Percentiles rank a stretch among this genome's conserved stretches.
phyloP scores from a whole-genome alignment of 2,329 filamentous ascomycete species.

The Cryoendolithus antarcticus region DNA sequence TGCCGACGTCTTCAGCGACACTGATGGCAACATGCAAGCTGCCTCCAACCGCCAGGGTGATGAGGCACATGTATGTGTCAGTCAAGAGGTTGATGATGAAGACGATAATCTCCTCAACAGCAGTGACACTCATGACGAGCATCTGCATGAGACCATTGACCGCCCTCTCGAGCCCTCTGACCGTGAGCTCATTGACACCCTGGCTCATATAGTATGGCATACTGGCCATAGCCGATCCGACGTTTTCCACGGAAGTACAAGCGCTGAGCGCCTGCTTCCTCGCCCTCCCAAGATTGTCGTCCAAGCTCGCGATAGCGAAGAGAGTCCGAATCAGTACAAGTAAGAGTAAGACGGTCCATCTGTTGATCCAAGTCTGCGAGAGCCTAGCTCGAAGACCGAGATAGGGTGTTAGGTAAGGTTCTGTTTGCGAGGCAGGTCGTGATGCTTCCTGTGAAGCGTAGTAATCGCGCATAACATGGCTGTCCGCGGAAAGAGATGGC shows the following conservation, averaged over 20 bases:
- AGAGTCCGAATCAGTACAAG: conserved; percentile 74
- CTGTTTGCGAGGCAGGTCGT: conserved; percentile 48
- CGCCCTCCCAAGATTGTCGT: conserved; percentile 63
- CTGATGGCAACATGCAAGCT: conserved; percentile 59
- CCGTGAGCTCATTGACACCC: conserved; percentile 78
- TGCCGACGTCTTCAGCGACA: conserved; percentile 47
- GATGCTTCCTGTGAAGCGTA: conserved; percentile 43
- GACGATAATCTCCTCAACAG: conserved; percentile 73
- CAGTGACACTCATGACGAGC: conserved; percentile 66
- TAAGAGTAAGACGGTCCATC: conserved; percentile 83
- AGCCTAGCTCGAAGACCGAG: conserved; percentile 78
- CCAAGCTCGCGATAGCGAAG: conserved; percentile 59
- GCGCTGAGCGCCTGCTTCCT: conserved; percentile 73
- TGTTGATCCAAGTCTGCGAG: conserved; percentile 95
- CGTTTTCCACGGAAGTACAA: conserved; percentile 82
- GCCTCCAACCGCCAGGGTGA: conserved; percentile 69
- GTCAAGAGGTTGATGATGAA: conserved; percentile 90
- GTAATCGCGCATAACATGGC: conserved; percentile 50
- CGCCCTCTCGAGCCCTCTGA: conserved; percentile 65
- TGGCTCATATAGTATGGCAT: conserved; percentile 91
- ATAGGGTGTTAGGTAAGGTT: conserved; percentile 72
- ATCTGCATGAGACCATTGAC: conserved; percentile 69
- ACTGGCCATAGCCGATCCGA: conserved; percentile 90
- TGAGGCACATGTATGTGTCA: conserved; percentile 79
- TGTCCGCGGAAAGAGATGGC: conserved; percentile 48